These are phyloP conservation scores for Cladosporium sp. DNA, from an alignment of 2,329 filamentous ascomycete genomes.

Conservation along the genomic window DNA sequence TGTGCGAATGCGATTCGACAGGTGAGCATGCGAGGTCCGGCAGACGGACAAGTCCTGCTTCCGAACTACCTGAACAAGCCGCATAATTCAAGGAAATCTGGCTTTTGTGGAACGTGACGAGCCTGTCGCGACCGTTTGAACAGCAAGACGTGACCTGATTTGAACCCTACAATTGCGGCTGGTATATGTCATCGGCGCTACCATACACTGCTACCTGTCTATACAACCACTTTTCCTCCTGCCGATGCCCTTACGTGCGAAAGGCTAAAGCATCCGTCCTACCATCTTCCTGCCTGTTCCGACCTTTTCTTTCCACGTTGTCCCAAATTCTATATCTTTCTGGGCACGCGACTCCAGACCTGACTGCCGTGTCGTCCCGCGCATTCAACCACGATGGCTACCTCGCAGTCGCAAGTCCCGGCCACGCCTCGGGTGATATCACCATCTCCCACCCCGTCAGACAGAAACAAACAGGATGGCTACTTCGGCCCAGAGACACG, in stretches of 20 bases:
- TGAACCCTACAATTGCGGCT: not conserved
- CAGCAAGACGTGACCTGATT: not conserved
- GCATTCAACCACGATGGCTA: not conserved
- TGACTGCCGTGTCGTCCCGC: not conserved
- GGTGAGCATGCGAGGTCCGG: not conserved
- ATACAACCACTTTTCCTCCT: not conserved
- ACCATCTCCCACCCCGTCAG: slow-evolving; percentile 73
- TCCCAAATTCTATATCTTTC: not conserved
- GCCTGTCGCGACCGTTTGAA: not conserved
- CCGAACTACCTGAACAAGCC: not conserved
- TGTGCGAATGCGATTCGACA: not conserved
- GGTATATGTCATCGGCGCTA: slow-evolving; percentile 1
- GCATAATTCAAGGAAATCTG: not conserved
- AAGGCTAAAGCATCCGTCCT: not conserved
- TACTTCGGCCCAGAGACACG: slow-evolving; percentile 74
- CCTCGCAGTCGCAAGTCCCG: slow-evolving; percentile 57
- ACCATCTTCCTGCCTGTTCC: not conserved
- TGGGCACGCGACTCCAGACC: not conserved
- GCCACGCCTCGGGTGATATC: slow-evolving; percentile 83
- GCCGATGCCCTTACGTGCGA: slow-evolving; percentile 2
- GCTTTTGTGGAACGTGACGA: slow-evolving; percentile 2
- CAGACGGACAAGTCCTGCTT: not conserved
- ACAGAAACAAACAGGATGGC: slow-evolving; percentile 50
- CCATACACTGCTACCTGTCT: not conserved
- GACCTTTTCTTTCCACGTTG: not conserved